Evolutionary conservation across 1,139 yeast genomes (phyloP), one percentile per base, ranked within the genome.

Genomic region (Candida mesenterica): DNA sequence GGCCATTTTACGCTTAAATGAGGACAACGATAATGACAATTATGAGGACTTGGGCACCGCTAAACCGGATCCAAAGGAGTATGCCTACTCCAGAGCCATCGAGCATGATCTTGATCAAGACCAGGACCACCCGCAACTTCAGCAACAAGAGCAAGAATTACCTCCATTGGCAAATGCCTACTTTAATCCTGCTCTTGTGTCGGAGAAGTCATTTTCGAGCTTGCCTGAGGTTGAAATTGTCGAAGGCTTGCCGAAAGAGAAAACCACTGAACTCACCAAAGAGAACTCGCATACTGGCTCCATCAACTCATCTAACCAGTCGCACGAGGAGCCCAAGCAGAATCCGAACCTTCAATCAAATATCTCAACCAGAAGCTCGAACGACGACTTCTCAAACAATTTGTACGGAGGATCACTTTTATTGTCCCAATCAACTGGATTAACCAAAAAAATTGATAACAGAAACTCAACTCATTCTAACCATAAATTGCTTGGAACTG

Each of bases 401-500:
- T 38, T 68, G 33, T 70, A 69, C 40, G 73, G 75, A 2, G 75
- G 74, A 2, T 68, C 74, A 4, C 46, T 70, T 24, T 55, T 68
- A 30, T 49, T 70, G 9, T 69, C 75, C 1, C 76, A 70, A 42
- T 66, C 73, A 1, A 70, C 76, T 0, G 76, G 76, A 1, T 47
- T 68, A 36, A 61, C 65, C 3, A 58, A 61, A 32, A 68, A 69
- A 42, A 49, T 70, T 3, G 67, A 64, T 32, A 53, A 55, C 13
- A 49, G 49, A 27, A 34, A 37, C 4, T 39, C 39, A 13, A 35
- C 42, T 28, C 44, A 37, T 19, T 36, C 33, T 3, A 25, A 42
- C 18, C 48, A 44, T 25, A 40, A 37, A 28, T 31, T 38, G 7
- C 23, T 37, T 14, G 46, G 46, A 2, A 33, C 40, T 4, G 46